Percentiles rank a stretch among this genome's conserved stretches.
These are phyloP conservation scores for Hypoxylon rubiginosum DNA, from an alignment of 2,329 filamentous ascomycete genomes.

Conservation along the genomic window DNA sequence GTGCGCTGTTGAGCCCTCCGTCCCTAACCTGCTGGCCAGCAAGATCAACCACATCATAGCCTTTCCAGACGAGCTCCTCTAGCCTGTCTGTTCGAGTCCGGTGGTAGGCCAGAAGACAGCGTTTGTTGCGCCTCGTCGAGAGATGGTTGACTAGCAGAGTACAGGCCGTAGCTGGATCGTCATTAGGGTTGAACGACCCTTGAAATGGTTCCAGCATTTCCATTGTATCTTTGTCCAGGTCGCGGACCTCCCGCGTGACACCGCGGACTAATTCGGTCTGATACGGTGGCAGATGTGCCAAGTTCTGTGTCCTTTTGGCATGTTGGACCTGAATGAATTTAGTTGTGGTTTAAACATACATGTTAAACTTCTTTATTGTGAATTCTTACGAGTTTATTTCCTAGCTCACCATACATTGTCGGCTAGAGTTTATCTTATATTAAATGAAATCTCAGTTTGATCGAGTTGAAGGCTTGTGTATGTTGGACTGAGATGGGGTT, in stretches of 20 bases:
- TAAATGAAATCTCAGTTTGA: background rate
- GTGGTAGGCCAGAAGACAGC: slow-evolving; percentile 95
- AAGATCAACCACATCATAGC: slow-evolving; percentile 83
- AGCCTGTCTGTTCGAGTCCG: slow-evolving; percentile 90
- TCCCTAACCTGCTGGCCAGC: slow-evolving; percentile 68
- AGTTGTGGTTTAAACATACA: slow-evolving; percentile 18
- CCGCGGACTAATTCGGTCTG: slow-evolving; percentile 91
- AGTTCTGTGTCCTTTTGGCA: slow-evolving; percentile 92
- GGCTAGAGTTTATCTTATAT: background rate
- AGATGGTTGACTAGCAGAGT: slow-evolving; percentile 93
- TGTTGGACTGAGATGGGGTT: background rate
- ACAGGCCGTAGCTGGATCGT: slow-evolving; percentile 86
- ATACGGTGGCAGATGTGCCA: slow-evolving; percentile 89
- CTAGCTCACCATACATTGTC: slow-evolving; percentile 87
- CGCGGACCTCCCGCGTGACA: slow-evolving; percentile 91
- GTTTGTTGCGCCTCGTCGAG: slow-evolving; percentile 95
- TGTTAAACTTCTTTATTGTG: background rate
- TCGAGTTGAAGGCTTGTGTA: background rate
- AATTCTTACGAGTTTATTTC: slow-evolving; percentile 80
- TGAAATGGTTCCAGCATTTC: slow-evolving; percentile 85
- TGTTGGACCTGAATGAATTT: slow-evolving; percentile 79
- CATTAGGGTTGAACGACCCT: slow-evolving; percentile 85
- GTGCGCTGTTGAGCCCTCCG: slow-evolving; percentile 51
- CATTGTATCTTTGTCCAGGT: slow-evolving; percentile 88
- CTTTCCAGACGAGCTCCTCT: slow-evolving; percentile 94